Percentiles rank a stretch among this genome's conserved stretches.
Conservation (phyloP, 2,329 filamentous ascomycete genomes). For the Penicillium sp. region DNA sequence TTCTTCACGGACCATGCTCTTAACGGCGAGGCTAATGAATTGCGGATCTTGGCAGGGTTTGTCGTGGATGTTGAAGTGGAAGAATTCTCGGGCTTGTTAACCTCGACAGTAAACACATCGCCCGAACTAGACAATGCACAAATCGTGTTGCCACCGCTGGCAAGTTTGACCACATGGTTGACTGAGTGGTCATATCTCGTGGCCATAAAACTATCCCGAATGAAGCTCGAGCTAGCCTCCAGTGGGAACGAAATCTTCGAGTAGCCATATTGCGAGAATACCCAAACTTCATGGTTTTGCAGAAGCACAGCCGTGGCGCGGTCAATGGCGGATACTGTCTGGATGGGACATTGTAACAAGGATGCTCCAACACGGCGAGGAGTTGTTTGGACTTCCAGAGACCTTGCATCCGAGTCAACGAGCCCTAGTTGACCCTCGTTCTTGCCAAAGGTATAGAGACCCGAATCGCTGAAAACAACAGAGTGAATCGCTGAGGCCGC, state of each 20-base stretch:
- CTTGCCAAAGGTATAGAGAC: conserved; percentile 91
- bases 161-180: conserved; percentile 75
- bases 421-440: conserved; percentile 93
- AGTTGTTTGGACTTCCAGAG: conserved; percentile 77
- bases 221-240: conserved; percentile 70
- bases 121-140: conserved; percentile 83
- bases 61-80: conserved; percentile 75
- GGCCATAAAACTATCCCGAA: conserved; percentile 68
- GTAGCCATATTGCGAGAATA: conserved; percentile 95
- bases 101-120: conserved; percentile 83
- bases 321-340: conserved; percentile 85
- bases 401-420: conserved; percentile 92
- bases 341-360: conserved; percentile 72
- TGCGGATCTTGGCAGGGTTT: conserved; percentile 87
- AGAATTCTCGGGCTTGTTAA: conserved; percentile 69
- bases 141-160: conserved; percentile 87
- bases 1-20: conserved; percentile 90
- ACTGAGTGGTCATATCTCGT: conserved; percentile 67
- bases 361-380: conserved; percentile 89
- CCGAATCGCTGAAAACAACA: conserved; percentile 78
- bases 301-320: conserved; percentile 84
- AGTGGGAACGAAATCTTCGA: conserved; percentile 85
- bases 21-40: conserved; percentile 75
- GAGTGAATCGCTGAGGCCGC: conserved; percentile 92
- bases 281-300: conserved; percentile 84